Evolutionary conservation across 2,329 filamentous ascomycete genomes (phyloP).

Genomic region (Plectosphaerella sp.): DNA sequence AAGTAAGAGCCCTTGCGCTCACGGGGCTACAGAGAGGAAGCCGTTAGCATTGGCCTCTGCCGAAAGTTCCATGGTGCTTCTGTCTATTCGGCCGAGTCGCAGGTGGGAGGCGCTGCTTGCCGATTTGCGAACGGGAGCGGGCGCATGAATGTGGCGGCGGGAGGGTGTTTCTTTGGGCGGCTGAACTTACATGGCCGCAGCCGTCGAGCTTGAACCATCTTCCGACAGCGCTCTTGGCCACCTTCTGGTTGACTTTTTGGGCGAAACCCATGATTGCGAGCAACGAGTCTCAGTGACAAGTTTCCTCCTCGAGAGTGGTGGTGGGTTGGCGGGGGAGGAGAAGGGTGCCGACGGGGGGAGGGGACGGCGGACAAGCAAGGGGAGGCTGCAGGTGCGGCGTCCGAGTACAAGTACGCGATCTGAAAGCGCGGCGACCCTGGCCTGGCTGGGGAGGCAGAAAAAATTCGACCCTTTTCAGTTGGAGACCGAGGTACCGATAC

Average conservation of each 20-base stretch:
- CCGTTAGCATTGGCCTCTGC: constrained; percentile 1
- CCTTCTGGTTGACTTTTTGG: constrained; percentile 45
- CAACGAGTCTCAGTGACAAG: too few species aligned
- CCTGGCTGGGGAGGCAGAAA: not conserved
- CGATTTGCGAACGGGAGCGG: too few species aligned
- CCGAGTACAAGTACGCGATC: too few species aligned
- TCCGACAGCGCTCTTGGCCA: constrained; percentile 64
- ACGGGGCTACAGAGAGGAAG: constrained; percentile 45
- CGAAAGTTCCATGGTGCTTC: not conserved
- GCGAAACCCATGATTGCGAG: constrained; percentile 40
- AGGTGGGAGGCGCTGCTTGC: not conserved
- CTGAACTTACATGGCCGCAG: constrained; percentile 67
- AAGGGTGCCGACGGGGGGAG: not conserved
- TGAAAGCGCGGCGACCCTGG: not conserved
- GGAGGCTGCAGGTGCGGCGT: not conserved
- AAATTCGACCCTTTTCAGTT: not conserved
- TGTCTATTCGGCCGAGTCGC: not conserved
- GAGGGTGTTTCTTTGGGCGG: not conserved
- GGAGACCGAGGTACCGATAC: not conserved
- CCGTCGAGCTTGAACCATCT: constrained; percentile 77
- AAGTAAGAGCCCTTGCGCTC: constrained; percentile 74
- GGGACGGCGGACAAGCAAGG: not conserved
- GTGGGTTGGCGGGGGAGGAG: not conserved
- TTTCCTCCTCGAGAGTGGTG: not conserved
- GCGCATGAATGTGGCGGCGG: not conserved